Conservation (phyloP, 139 green algal species). For the Chlamydomonas urium region DNA sequence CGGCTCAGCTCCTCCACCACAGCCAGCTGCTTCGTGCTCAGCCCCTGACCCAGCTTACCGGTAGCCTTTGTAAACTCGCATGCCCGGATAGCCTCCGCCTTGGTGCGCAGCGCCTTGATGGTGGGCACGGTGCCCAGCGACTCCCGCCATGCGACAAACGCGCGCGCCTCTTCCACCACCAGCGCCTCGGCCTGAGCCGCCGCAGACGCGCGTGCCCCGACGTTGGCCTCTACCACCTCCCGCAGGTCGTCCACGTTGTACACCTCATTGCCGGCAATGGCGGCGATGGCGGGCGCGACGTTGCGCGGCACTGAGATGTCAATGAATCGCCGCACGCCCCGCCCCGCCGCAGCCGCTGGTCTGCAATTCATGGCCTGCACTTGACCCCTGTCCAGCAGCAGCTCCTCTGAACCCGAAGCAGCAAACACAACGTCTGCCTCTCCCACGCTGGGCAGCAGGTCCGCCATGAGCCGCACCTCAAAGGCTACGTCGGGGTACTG, state of each 20-base stretch:
- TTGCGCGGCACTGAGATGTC: conserved; percentile 98
- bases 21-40: conserved; percentile 97
- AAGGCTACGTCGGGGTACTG: conserved; percentile 96
- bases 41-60: conserved; percentile 76
- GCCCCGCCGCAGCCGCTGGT: conserved; percentile 61
- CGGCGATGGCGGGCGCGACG: conserved; percentile 73
- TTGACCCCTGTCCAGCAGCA: conserved; percentile 75
- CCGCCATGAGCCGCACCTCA: conserved; percentile 87
- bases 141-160: conserved; percentile 97
- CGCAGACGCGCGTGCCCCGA: conserved; percentile 15
- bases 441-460: conserved; percentile 81
- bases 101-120: conserved; percentile 95
- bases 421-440: conserved; percentile 90
- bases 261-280: too few relatives aligned
- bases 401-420: conserved; percentile 79
- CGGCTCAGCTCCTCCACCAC: conserved; percentile 91
- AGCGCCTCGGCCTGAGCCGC: conserved; percentile 55
- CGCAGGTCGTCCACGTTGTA: conserved; percentile 99
- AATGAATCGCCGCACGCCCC: conserved; percentile 89
- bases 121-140: conserved; percentile 96
- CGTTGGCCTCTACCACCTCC: conserved; percentile 32
- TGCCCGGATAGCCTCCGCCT: conserved; percentile 87
- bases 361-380: conserved; percentile 55
- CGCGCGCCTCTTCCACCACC: conserved; percentile 67
- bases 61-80: conserved; percentile 93